Evolutionary conservation across 371 early-diverging fungal genomes (phyloP), one percentile per base, ranked within the genome.

Genomic region (Circinella minor): DNA sequence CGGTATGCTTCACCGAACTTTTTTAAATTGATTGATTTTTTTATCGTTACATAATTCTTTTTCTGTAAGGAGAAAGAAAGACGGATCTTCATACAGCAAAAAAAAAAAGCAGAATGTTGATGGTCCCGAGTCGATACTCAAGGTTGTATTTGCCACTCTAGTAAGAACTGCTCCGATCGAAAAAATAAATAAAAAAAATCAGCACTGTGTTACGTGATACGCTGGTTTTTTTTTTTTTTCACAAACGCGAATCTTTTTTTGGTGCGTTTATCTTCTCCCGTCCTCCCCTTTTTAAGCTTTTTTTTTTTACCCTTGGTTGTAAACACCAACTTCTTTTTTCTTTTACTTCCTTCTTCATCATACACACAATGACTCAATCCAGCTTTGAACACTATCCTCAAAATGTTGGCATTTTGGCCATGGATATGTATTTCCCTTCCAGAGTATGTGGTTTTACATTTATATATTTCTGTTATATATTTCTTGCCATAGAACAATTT

Each of bases 361-460:
- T n/a, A n/a, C n/a, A 60, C 38, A 70, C 43, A 27, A 82, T 77
- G 78, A 77, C 79, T 74, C 73, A 71, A 37, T 49, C 77, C 59
- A 74, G 59, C 67, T 77, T 72, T 67, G 74, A 65, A 55, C 74
- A 75, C 49, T 87, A 88, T 76, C 91, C 96, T 65, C 77, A 88
- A 74, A 95, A 97, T 82, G 90, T 97, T 78, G 98, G 98, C 77
- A 91, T 98, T 68, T 85, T 89, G 73, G 97, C 94, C 82, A 88
- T 96, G 76, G 97, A 97, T 72, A 90, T 95, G 83, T 97, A 98
- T 85, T 94, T 97, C 77, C 98, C 98, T 60, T 76, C 79, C 47
- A 73, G 85, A 73, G 85, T 84, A 81, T 80, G 77, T 75, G 20
- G 8, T 43, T 43, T 43, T 43, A 9, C 43, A 43, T 11, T 1